Evolutionary conservation across 2,329 filamentous ascomycete genomes (phyloP).

Genomic region (Arthrobotrys iridis): DNA sequence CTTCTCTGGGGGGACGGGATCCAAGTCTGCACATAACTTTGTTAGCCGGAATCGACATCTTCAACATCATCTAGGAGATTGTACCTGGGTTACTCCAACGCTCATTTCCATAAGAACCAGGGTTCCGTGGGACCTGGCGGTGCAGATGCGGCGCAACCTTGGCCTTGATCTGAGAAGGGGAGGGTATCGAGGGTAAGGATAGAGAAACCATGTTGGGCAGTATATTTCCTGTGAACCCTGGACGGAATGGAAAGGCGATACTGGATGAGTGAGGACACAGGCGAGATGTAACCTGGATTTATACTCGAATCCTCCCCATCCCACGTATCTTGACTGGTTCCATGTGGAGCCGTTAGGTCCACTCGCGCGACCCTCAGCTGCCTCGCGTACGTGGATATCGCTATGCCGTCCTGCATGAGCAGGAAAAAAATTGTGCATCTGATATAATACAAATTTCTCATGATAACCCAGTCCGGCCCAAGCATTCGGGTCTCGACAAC

Average conservation of each 20-base stretch:
- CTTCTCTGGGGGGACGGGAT: constrained; percentile 61
- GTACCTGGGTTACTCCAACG: constrained; percentile 66
- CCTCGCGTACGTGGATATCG: constrained; percentile 36
- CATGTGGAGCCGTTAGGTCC: constrained; percentile 46
- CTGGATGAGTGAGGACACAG: constrained; percentile 23
- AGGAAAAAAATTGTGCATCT: constrained; percentile 16
- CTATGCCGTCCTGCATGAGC: constrained; percentile 44
- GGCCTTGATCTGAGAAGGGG: constrained; percentile 60
- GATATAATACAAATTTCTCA: constrained; percentile 18
- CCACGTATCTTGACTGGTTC: constrained; percentile 31
- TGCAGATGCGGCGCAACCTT: constrained; percentile 62
- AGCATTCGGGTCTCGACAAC: constrained; percentile 31
- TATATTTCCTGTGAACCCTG: constrained; percentile 12
- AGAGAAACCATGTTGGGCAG: constrained; percentile 47
- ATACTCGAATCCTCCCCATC: constrained; percentile 38
- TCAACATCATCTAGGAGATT: constrained; percentile 59
- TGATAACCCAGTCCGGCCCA: constrained; percentile 37
- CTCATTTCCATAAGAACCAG: constrained; percentile 61
- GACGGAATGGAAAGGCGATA: constrained; percentile 32
- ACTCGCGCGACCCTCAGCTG: constrained; percentile 46
- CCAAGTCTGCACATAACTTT: constrained; percentile 59
- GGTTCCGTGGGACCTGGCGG: constrained; percentile 61
- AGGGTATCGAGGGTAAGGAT: constrained; percentile 34
- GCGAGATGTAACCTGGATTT: constrained; percentile 53
- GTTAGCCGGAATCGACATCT: constrained; percentile 48